Evolutionary conservation across 2,329 filamentous ascomycete genomes (phyloP).

Genomic region (Claviceps quebecensis): DNA sequence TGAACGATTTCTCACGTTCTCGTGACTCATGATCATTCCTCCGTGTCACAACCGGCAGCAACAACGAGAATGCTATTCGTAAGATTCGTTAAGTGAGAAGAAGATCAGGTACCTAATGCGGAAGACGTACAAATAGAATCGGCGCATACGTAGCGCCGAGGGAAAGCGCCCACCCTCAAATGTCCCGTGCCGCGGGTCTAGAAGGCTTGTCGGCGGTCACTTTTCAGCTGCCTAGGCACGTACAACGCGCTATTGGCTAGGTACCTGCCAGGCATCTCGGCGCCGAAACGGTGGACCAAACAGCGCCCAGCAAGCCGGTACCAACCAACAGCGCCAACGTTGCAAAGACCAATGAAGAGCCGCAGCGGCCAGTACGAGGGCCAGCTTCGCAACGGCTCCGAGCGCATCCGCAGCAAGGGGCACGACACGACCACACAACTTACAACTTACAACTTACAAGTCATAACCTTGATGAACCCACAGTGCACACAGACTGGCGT

Average conservation of each 20-base stretch:
- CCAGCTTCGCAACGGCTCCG: too few species aligned
- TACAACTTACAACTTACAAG: too few species aligned
- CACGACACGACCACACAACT: too few species aligned
- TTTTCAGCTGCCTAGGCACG: constrained; percentile 11
- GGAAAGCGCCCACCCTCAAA: too few species aligned
- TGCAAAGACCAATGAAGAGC: background rate
- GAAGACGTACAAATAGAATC: too few species aligned
- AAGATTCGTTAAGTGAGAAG: background rate
- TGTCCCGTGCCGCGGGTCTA: background rate
- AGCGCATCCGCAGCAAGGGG: too few species aligned
- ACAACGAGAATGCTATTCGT: background rate
- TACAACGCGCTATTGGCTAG: constrained; percentile 14
- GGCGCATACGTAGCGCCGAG: too few species aligned
- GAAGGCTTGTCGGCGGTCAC: background rate
- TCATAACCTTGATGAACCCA: too few species aligned
- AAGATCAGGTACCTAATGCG: background rate
- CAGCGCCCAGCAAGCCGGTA: background rate
- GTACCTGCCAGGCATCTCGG: constrained; percentile 12
- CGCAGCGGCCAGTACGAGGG: background rate
- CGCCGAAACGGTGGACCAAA: background rate
- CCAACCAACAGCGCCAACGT: background rate
- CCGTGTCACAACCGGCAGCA: background rate
- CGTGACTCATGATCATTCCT: background rate
- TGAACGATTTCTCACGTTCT: background rate
- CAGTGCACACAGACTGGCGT: too few species aligned